phyloP scores from a whole-genome alignment of 1,284 basidiomycete genomes.

The Rhodofomes roseus region DNA sequence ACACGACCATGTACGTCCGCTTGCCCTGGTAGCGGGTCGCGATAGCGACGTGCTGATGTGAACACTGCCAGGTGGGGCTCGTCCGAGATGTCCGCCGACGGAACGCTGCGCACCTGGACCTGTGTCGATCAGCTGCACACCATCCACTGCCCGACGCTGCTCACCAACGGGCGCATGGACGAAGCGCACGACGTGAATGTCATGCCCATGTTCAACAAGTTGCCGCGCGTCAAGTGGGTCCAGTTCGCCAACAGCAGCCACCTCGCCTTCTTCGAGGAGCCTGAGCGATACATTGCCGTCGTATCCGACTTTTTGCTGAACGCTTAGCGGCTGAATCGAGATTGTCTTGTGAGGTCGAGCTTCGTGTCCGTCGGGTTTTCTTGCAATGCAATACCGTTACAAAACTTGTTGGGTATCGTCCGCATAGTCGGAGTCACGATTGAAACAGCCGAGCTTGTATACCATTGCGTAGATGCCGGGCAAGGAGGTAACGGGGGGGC shows the following conservation, averaged over 20 bases:
- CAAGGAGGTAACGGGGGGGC: no score
- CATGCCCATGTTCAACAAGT: slow-evolving; percentile 21
- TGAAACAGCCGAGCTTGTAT: no score
- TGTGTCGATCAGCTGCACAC: slow-evolving; percentile 23
- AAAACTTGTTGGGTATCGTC: no score
- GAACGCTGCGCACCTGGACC: slow-evolving; percentile 25
- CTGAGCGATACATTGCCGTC: slow-evolving; percentile 21
- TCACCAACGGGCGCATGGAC: slow-evolving; percentile 26
- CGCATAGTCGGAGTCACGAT: no score
- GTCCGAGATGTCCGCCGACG: slow-evolving; percentile 17
- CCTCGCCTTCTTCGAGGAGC: slow-evolving; percentile 27
- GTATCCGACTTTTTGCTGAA: slow-evolving; percentile 13
- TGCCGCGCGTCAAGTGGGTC: slow-evolving; percentile 25
- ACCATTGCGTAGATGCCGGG: no score
- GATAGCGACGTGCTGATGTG: neutral
- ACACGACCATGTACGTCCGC: slow-evolving; percentile 14
- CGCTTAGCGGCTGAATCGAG: no score
- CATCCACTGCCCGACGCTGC: slow-evolving; percentile 24
- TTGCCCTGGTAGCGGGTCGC: no score
- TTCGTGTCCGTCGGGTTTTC: no score
- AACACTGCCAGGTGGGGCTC: neutral
- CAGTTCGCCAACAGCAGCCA: slow-evolving; percentile 27
- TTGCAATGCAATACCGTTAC: no score
- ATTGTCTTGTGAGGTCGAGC: no score
- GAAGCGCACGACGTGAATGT: slow-evolving; percentile 23